Percentiles rank a stretch among this genome's conserved stretches.
Evolutionary conservation across 2,329 filamentous ascomycete genomes (phyloP).

Genomic region (Hypoxylon sp.): DNA sequence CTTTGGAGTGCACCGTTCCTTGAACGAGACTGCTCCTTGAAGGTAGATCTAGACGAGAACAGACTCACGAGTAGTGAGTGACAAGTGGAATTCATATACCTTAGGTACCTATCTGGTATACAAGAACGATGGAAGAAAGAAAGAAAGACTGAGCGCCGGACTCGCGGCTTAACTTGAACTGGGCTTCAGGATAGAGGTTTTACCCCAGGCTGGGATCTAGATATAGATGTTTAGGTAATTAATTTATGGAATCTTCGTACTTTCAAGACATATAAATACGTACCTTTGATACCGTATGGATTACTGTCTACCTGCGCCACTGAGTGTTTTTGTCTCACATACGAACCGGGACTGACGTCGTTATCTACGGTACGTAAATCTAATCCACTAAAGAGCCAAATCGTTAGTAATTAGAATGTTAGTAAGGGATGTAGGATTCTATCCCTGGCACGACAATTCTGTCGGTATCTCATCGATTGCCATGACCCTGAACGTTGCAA

Average conservation of each 20-base stretch:
- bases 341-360: no score
- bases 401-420: neutral
- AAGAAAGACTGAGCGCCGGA: conserved; percentile 3
- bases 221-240: conserved; percentile 25
- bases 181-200: conserved; percentile 31
- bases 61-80: neutral
- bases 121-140: conserved; percentile 1
- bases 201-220: conserved; percentile 35
- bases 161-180: conserved; percentile 29
- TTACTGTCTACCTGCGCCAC: neutral
- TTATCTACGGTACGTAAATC: neutral
- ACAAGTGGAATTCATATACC: neutral
- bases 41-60: neutral
- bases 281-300: neutral
- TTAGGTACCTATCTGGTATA: no score
- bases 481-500: neutral
- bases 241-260: conserved; percentile 5
- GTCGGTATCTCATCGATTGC: neutral
- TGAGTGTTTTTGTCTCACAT: neutral
- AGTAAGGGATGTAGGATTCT: neutral
- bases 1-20: neutral
- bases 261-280: neutral
- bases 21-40: conserved; percentile 29
- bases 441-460: neutral
- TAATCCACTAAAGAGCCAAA: neutral